Base-by-base conservation (phyloP, 2,329 filamentous ascomycete genomes). In the Neofusicoccum ribis region DNA sequence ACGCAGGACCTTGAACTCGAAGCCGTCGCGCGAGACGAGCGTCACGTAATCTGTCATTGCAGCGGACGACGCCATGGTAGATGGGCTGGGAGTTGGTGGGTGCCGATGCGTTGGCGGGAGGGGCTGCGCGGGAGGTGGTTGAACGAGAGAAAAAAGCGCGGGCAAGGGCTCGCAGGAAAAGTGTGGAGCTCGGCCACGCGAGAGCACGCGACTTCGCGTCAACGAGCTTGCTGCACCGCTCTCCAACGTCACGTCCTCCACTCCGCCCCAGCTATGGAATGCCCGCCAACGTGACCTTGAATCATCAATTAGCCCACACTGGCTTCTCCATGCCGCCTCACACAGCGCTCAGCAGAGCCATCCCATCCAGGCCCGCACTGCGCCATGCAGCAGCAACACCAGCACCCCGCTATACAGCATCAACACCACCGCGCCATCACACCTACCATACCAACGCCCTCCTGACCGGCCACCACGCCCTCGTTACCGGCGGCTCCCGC, bases 1-100 rank as follows among this genome's bases (percentile, higher is more conserved):
- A 63, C 90, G 87, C 64, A 90, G 82, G 60, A 93, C 84, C 68
- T 91, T 86, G 74, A 91, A 93, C 80, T 92, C 90, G 75, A 88
- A 92, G 71, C 86, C 89, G 77, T 94, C 91, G 69, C 83, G 85
- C 0, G 90, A 92, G 47, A 93, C 84, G 61, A 94, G 86, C 5
- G 91, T 93, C 69, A 93, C 85, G 77, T 92, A 93, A 73, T 91
- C 88, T 78, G 85, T 64, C 61, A 47, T 52, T 34, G 36, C 31
- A 44, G 43, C 17, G n/a, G 51, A 50, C 23, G 44, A 43, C 34
- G 63, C 14, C 63, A 64, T 64, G 39, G 15, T 64, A 14, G 20
- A 12, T 12, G 20, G 43, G 36, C 43, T 17, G 34, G 27, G 43
- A 43, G 62, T 39, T 43, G 27, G 14, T 27, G 17, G 37, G 50